Evolutionary conservation across 176 grass and related monocot genomes (phyloP), one percentile per base, ranked within the genome.

Genomic region (Ensete ventricosum): DNA sequence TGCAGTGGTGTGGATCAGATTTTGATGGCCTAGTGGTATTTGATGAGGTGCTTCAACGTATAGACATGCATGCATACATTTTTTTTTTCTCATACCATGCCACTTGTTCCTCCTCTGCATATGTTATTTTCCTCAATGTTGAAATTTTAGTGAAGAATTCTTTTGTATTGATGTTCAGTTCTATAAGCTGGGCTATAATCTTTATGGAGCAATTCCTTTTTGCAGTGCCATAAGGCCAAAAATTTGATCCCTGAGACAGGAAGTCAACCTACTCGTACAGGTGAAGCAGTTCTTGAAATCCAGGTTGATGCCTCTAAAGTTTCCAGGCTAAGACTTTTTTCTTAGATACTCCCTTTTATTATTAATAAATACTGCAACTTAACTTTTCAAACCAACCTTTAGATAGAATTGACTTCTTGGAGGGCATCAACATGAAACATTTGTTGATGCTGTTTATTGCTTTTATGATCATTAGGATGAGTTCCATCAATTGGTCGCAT

Each of bases 141-240:
- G 11, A 65, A 25, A 16, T 43, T 70, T 70, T n/a, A 17, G 24
- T n/a, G 53, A 74, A 23, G 6, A 73, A 19, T 24, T 53, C 34
- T 1, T 27, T 29, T 55, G 53, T 71, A 78, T 79, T 64, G 6
- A 17, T 59, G 49, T 80, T 82, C 16, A 64, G 26, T 26, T 79
- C 14, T 54, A 67, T 67, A 72, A 23, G 6, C 5, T 7, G 54
- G 48, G 21, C 11, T 70, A 59, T 23, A 25, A 24, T 62, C 22
- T 55, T 26, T 85, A 34, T 52, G 11, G 26, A 51, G 17, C 14
- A 80, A 25, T 79, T 71, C 78, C 14, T 76, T 54, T 43, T 77
- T 86, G 78, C 88, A 99, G 95, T 99, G 95, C 70, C 95, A 99
- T 77, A 99, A 99, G 84, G 95, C 95, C 73, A 99, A 99, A 87